Percentiles rank a stretch among this genome's conserved stretches.
Conservation (phyloP, 2,329 filamentous ascomycete species). For the Mycosphaerella sp. region DNA sequence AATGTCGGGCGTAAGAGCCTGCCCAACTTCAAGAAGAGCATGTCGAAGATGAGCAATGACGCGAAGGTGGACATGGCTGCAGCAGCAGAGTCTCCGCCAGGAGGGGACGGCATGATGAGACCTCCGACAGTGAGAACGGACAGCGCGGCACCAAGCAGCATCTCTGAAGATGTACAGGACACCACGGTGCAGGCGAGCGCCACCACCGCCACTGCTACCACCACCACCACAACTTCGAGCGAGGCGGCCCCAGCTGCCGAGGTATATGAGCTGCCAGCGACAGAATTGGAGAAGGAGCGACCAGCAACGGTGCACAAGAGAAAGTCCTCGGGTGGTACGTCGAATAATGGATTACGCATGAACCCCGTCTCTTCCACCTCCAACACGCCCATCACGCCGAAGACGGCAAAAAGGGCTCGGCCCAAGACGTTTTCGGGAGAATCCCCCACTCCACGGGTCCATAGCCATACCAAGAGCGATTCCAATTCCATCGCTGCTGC, state of each 20-base stretch:
- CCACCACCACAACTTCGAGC: background rate
- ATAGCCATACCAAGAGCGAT: conserved; percentile 10
- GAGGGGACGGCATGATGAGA: background rate
- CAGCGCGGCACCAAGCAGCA: conserved; percentile 2
- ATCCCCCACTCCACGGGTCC: conserved; percentile 8
- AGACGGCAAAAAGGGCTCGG: conserved; percentile 17
- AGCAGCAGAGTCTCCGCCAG: background rate
- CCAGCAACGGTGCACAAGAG: conserved; percentile 24
- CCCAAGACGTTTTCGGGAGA: conserved; percentile 26
- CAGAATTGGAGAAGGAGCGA: conserved; percentile 17
- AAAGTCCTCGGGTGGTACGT: conserved; percentile 12
- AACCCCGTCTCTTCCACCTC: conserved; percentile 26
- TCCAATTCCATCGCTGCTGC: background rate
- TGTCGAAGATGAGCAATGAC: conserved; percentile 21
- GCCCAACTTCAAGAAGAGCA: conserved; percentile 23
- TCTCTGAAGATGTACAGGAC: conserved; percentile 1
- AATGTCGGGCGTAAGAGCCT: conserved; percentile 26
- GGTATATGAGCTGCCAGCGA: conserved; percentile 27
- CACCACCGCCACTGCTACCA: no score
- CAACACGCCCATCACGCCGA: conserved; percentile 1
- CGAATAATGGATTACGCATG: conserved; percentile 29
- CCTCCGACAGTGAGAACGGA: background rate
- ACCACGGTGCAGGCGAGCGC: background rate
- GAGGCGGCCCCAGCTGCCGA: conserved; percentile 1
- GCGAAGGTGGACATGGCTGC: background rate